Conservation (phyloP, 73 alveolate genomes). For the Paramecium pentaurelia region DNA sequence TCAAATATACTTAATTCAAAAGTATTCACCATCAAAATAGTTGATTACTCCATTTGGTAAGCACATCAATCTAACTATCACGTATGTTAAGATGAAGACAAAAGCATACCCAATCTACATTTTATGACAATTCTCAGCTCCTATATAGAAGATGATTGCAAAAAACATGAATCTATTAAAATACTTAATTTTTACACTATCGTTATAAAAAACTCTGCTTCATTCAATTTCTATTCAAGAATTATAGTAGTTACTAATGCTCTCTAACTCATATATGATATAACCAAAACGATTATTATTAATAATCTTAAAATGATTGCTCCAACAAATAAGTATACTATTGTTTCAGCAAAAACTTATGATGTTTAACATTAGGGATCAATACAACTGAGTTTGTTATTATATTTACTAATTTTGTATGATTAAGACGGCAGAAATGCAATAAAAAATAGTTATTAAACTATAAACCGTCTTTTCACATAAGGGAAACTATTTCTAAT, state of each 20-base stretch:
- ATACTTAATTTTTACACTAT: not conserved
- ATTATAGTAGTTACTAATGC: not conserved
- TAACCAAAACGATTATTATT: not conserved
- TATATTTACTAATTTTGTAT: not conserved
- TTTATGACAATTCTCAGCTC: not conserved
- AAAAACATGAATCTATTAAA: not conserved
- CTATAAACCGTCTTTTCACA: not conserved
- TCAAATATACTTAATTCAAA: not conserved
- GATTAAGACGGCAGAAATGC: not conserved
- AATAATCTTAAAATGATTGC: not conserved
- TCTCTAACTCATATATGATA: not conserved
- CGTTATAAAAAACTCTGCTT: slow-evolving; percentile 17
- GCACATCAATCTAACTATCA: not conserved
- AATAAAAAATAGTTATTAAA: not conserved
- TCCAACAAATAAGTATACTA: not conserved
- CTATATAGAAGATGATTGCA: not conserved
- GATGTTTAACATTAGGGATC: not conserved
- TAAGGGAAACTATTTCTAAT: not conserved
- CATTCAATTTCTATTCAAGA: not conserved
- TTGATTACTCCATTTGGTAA: not conserved
- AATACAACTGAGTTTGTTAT: not conserved
- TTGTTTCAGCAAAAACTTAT: not conserved
- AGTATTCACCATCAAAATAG: slow-evolving; percentile 15
- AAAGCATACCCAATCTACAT: not conserved
- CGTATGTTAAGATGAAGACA: not conserved